A percentile compares a stretch with the other conserved stretches of the same genome.
These are phyloP conservation scores for Ophiostoma tasmaniense DNA, from an alignment of 2,329 filamentous ascomycete genomes.

Conservation along the genomic window DNA sequence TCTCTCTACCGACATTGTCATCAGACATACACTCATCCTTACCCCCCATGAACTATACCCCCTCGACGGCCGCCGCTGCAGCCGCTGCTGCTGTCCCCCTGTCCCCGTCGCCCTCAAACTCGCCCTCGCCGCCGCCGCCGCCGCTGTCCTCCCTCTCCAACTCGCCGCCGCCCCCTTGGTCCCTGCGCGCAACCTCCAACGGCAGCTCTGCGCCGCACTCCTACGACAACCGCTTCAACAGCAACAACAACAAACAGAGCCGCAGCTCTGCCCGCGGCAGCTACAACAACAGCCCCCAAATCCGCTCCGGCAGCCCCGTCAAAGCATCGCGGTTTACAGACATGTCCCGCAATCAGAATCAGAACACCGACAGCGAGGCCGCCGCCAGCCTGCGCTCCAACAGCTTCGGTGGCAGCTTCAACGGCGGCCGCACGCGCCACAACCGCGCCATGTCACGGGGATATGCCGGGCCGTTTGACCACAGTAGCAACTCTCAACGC, in stretches of 20 bases:
- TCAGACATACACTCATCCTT: background rate
- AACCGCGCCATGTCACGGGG: background rate
- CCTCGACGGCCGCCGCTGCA: constrained; percentile 4
- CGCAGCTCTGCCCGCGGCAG: background rate
- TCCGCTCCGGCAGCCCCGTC: constrained; percentile 9
- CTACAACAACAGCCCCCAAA: constrained; percentile 9
- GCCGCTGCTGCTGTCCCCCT: background rate
- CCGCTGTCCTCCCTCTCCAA: constrained; percentile 7
- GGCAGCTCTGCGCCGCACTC: background rate
- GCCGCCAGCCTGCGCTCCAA: background rate
- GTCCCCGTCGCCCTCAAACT: background rate
- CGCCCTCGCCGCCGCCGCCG: constrained; percentile 1
- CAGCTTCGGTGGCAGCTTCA: background rate
- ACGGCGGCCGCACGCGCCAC: background rate
- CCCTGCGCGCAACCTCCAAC: constrained; percentile 8
- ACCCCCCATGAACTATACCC: background rate
- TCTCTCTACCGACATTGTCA: background rate
- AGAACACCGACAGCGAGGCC: background rate
- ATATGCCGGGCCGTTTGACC: background rate
- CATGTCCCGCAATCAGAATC: background rate
- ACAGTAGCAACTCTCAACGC: background rate
- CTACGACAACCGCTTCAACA: background rate
- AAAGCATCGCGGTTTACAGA: background rate
- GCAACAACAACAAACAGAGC: background rate
- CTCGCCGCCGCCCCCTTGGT: constrained; percentile 12